Percentiles rank a stretch among this genome's conserved stretches.
phyloP scores from a whole-genome alignment of 176 grass and related monocot genomes.

The Oryza glaberrima region DNA sequence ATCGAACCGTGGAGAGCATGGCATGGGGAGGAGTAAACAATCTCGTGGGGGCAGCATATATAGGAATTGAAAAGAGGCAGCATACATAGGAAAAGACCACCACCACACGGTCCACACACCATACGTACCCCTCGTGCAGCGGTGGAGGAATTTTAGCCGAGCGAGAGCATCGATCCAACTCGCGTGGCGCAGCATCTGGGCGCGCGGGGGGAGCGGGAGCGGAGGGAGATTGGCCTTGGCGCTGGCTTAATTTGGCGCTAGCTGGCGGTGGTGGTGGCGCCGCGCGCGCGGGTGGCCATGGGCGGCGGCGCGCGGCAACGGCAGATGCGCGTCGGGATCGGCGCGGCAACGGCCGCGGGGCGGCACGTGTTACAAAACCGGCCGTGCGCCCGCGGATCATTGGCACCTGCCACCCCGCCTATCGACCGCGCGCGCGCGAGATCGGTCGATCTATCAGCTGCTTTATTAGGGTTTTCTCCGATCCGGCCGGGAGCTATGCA shows the following conservation, averaged over 20 bases:
- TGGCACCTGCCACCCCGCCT: constrained; percentile 35
- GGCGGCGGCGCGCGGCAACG: background rate
- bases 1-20: constrained; percentile 4
- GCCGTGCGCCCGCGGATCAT: constrained; percentile 43
- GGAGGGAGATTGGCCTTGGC: constrained; percentile 15
- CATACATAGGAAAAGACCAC: constrained; percentile 60
- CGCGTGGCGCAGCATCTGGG: too few species aligned
- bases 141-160: background rate
- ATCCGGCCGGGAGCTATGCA: too few species aligned
- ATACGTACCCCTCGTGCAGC: background rate
- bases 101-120: background rate
- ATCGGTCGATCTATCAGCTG: too few species aligned
- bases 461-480: too few species aligned
- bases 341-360: constrained; percentile 31
- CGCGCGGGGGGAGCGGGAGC: background rate
- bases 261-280: background rate
- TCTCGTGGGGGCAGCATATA: constrained; percentile 5
- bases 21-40: constrained; percentile 46
- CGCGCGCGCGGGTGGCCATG: background rate
- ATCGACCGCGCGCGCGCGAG: too few species aligned
- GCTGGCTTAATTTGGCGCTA: background rate
- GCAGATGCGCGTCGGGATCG: constrained; percentile 24
- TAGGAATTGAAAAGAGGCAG: background rate
- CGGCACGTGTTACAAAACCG: constrained; percentile 45
- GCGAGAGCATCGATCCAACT: background rate